These are phyloP conservation scores for Mortierella sp. DNA, from an alignment of 371 early-diverging fungal genomes.

Conservation along the genomic window DNA sequence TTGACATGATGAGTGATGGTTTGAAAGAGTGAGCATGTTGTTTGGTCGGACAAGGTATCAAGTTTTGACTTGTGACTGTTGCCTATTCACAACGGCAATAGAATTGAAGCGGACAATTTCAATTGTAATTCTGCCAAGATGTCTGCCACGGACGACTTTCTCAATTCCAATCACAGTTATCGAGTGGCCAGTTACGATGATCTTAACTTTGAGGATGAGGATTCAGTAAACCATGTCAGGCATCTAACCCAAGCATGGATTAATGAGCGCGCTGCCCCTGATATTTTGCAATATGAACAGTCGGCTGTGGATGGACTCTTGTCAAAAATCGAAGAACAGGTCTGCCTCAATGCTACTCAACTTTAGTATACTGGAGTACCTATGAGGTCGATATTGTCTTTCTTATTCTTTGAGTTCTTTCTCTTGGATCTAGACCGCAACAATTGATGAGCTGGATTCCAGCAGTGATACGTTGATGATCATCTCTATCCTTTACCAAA, in stretches of 20 bases:
- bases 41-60: too few species aligned
- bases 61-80: too few species aligned
- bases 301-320: conserved; percentile 69
- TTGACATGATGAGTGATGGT: conserved; percentile 28
- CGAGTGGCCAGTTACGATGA: conserved; percentile 26
- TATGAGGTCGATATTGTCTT: background rate
- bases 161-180: background rate
- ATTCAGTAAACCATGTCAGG: conserved; percentile 59
- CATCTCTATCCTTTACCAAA: conserved; percentile 75
- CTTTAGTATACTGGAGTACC: background rate
- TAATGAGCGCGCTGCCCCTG: conserved; percentile 86
- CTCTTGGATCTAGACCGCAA: conserved; percentile 7
- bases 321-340: conserved; percentile 75
- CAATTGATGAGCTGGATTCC: conserved; percentile 45
- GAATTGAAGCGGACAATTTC: too few species aligned
- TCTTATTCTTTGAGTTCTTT: background rate
- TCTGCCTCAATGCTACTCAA: conserved; percentile 8
- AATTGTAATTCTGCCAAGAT: too few species aligned
- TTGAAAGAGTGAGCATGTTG: too few species aligned
- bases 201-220: conserved; percentile 24
- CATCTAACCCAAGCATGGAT: conserved; percentile 80
- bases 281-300: conserved; percentile 74
- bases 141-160: conserved; percentile 22
- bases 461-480: conserved; percentile 54
- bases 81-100: too few species aligned